These are phyloP conservation scores for Dictyostelium discoideum DNA, from an alignment of 78 protist genomes.

Conservation along the genomic window DNA sequence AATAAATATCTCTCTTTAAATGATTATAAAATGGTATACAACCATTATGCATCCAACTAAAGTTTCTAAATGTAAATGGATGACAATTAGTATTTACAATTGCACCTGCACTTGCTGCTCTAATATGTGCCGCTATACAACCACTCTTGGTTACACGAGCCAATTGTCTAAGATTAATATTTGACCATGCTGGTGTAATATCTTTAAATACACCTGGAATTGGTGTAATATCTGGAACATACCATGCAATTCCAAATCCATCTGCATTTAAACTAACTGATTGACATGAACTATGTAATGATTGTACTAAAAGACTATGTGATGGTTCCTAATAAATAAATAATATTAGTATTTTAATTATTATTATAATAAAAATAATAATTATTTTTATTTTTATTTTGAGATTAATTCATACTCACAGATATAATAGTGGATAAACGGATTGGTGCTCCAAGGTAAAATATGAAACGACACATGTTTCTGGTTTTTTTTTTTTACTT, in stretches of 20 bases:
- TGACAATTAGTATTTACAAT: constrained; percentile 68
- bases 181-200: constrained; percentile 80
- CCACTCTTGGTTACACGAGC: constrained; percentile 36
- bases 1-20: constrained; percentile 14
- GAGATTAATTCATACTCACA: not conserved
- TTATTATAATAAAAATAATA: too few relatives aligned
- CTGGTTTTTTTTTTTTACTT: not conserved
- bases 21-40: constrained; percentile 10
- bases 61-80: constrained; percentile 65
- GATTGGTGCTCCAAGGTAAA: constrained; percentile 66
- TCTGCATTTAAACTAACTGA: constrained; percentile 67
- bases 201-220: constrained; percentile 77
- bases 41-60: constrained; percentile 73
- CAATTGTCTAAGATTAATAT: constrained; percentile 54
- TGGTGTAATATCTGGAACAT: constrained; percentile 62
- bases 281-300: constrained; percentile 47
- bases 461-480: constrained; percentile 72
- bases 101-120: constrained; percentile 71
- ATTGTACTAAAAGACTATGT: constrained; percentile 62
- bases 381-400: not conserved
- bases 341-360: not conserved
- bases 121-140: constrained; percentile 55
- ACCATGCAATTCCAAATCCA: constrained; percentile 76
- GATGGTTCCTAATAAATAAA: constrained; percentile 40
- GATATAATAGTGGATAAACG: constrained; percentile 59